Percentiles rank a stretch among this genome's conserved stretches.
These are phyloP conservation scores for Grigorovia jiainica DNA, from an alignment of 805 yeast genomes.

Conservation along the genomic window DNA sequence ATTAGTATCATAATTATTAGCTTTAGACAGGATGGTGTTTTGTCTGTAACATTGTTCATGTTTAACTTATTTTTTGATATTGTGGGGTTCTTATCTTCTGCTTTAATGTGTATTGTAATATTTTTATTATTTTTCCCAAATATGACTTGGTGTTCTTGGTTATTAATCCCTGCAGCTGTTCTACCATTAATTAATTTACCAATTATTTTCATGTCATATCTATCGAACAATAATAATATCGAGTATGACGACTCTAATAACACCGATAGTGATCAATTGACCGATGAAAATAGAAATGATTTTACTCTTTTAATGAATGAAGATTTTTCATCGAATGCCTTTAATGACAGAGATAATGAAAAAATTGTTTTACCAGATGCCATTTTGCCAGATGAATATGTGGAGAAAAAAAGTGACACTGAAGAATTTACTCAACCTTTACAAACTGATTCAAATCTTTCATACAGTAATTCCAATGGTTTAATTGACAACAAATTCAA, in stretches of 20 bases:
- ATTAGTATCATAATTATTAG: slow-evolving; percentile 28
- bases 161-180: slow-evolving; percentile 57
- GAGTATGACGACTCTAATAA: slow-evolving; percentile 19
- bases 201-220: slow-evolving; percentile 35
- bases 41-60: slow-evolving; percentile 27
- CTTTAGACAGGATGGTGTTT: slow-evolving; percentile 9
- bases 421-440: neutral
- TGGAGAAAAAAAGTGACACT: neutral
- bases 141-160: slow-evolving; percentile 65
- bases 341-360: neutral
- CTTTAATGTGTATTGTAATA: slow-evolving; percentile 44
- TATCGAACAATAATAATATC: slow-evolving; percentile 8
- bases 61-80: slow-evolving; percentile 38
- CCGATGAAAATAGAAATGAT: neutral
- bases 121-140: slow-evolving; percentile 56
- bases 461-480: neutral
- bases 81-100: slow-evolving; percentile 44
- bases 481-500: neutral
- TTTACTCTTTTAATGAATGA: neutral
- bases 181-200: slow-evolving; percentile 44
- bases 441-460: neutral
- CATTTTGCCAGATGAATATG: neutral
- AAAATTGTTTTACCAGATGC: neutral
- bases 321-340: neutral
- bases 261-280: slow-evolving; percentile 14